phyloP scores from a whole-genome alignment of 768 basidiomycete species.

The Hysterangium stoloniferum region DNA sequence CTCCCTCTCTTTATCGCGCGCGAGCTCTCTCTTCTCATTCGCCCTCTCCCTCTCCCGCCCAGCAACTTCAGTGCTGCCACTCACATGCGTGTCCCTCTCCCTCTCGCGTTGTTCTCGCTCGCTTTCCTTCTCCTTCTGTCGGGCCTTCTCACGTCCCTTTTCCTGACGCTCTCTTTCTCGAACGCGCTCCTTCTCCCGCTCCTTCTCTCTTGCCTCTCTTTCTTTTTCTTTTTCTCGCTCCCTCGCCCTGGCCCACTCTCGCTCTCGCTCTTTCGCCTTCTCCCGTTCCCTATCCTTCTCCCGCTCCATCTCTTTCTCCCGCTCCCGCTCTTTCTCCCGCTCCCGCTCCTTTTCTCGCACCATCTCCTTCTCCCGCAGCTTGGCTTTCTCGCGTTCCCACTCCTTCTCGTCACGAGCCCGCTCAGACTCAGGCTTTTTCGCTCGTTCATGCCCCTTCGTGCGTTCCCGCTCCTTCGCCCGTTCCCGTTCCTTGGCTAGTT shows the following conservation, averaged over 20 bases:
- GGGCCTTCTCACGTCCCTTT: slow-evolving; percentile 2
- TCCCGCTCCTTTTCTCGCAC: slow-evolving; percentile 21
- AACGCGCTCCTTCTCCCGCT: not conserved
- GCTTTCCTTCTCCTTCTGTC: not conserved
- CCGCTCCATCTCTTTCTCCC: not conserved
- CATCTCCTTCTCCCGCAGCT: not conserved
- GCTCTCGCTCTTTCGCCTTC: slow-evolving; percentile 3
- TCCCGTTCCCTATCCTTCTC: slow-evolving; percentile 5
- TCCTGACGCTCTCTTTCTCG: not conserved
- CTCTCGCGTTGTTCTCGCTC: slow-evolving; percentile 2
- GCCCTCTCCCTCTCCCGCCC: slow-evolving; percentile 25
- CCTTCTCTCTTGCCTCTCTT: not conserved
- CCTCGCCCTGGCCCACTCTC: not conserved
- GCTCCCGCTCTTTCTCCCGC: slow-evolving; percentile 4
- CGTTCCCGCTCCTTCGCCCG: slow-evolving; percentile 5
- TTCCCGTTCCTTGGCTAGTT: not conserved
- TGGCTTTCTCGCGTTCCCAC: slow-evolving; percentile 17
- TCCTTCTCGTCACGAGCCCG: slow-evolving; percentile 5
- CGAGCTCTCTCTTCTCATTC: slow-evolving; percentile 22
- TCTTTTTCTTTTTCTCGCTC: not conserved
- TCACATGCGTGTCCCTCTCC: not conserved
- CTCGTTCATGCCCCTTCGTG: not conserved
- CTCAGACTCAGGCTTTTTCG: slow-evolving; percentile 5
- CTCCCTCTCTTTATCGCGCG: slow-evolving; percentile 2
- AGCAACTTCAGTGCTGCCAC: not conserved